Conservation (phyloP, 345 rosid genomes). For the Noccaea bulbosa region DNA sequence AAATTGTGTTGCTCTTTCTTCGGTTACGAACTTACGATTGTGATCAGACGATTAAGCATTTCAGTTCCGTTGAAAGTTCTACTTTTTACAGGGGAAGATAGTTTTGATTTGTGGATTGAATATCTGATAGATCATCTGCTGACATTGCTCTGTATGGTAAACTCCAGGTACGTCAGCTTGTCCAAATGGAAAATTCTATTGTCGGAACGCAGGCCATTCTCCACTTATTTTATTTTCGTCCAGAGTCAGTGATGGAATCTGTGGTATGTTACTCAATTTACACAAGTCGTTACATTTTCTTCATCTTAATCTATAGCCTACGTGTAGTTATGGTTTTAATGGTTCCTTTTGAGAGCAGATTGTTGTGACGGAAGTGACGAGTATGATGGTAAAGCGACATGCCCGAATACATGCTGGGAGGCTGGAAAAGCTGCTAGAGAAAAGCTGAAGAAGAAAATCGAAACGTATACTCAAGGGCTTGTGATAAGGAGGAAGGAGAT, state of each 20-base stretch:
- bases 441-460: constrained; percentile 69
- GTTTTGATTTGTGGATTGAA: neutral
- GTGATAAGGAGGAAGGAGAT: constrained; percentile 55
- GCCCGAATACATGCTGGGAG: constrained; percentile 90
- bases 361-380: constrained; percentile 99
- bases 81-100: neutral
- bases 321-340: constrained; percentile 5
- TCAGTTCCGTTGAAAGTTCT: neutral
- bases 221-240: constrained; percentile 72
- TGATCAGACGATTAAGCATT: neutral
- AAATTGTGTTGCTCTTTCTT: neutral
- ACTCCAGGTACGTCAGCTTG: constrained; percentile 92
- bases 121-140: neutral
- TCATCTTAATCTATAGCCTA: constrained; percentile 3
- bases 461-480: constrained; percentile 68
- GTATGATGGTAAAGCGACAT: constrained; percentile 72
- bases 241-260: constrained; percentile 93
- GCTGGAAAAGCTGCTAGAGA: constrained; percentile 87
- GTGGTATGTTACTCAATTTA: constrained; percentile 59
- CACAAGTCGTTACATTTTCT: neutral
- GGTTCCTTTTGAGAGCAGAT: constrained; percentile 49
- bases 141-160: constrained; percentile 5
- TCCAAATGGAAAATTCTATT: constrained; percentile 82
- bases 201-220: constrained; percentile 75
- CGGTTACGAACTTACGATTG: neutral